phyloP scores from a whole-genome alignment of 371 early-diverging fungal genomes.

The Saksenaea oblongispora region DNA sequence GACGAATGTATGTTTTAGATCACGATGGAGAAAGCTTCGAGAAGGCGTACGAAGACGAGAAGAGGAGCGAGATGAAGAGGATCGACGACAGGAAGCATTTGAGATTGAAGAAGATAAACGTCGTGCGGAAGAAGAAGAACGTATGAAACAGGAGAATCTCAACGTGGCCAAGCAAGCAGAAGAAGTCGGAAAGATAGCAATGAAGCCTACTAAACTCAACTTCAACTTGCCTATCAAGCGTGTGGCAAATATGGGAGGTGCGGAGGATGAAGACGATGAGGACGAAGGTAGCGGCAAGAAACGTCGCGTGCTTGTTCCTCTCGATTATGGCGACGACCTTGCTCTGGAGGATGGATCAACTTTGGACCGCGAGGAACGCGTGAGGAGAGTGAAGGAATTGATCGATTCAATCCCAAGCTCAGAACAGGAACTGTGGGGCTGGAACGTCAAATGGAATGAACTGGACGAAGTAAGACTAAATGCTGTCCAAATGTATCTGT shows the following conservation, averaged over 20 bases:
- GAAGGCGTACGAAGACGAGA: conserved; percentile 65
- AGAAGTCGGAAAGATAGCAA: conserved; percentile 36
- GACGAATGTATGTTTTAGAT: conserved; percentile 27
- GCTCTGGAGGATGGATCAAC: conserved; percentile 13
- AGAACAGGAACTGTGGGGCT: conserved; percentile 72
- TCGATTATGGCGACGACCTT: conserved; percentile 60
- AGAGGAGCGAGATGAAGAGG: conserved; percentile 68
- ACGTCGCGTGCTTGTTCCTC: conserved; percentile 61
- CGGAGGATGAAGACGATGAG: conserved; percentile 55
- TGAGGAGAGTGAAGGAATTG: conserved; percentile 60
- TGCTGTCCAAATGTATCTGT: background rate
- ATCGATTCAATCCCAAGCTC: conserved; percentile 79
- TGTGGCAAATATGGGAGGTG: conserved; percentile 45
- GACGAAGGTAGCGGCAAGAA: conserved; percentile 56
- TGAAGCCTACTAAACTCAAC: conserved; percentile 51
- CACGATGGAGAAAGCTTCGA: conserved; percentile 72
- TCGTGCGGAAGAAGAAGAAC: conserved; percentile 39
- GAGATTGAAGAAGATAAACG: conserved; percentile 51
- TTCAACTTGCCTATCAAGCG: conserved; percentile 49
- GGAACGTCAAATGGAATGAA: conserved; percentile 78
- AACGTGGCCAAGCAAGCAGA: conserved; percentile 35
- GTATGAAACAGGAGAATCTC: conserved; percentile 21
- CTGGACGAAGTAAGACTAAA: conserved; percentile 60
- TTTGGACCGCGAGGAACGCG: conserved; percentile 56
- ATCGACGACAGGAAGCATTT: conserved; percentile 60